These are phyloP conservation scores for Fusarium circinatum DNA, from an alignment of 2,329 filamentous ascomycete species.

Conservation along the genomic window DNA sequence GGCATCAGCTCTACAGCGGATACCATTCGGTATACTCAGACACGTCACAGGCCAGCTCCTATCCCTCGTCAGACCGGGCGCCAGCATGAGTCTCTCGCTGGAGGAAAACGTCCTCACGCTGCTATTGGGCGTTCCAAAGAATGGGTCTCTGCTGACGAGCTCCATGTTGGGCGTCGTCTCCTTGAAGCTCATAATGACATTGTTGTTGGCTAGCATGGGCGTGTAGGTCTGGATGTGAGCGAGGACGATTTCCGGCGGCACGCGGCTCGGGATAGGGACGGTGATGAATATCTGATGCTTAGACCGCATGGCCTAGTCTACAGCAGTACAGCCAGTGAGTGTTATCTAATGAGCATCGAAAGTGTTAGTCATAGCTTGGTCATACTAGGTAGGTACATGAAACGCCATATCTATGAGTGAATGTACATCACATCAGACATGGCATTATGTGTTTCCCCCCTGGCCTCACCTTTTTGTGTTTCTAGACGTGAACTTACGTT, in stretches of 20 bases:
- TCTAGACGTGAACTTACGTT: not conserved
- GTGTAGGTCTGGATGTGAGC: constrained; percentile 27
- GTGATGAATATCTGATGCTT: constrained; percentile 20
- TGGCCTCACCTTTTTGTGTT: constrained; percentile 6
- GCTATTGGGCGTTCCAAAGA: constrained; percentile 16
- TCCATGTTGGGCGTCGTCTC: constrained; percentile 14
- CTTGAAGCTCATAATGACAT: constrained; percentile 10
- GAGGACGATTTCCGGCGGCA: constrained; percentile 31
- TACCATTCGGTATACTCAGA: constrained; percentile 23
- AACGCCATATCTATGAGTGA: not conserved
- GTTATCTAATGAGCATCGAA: not conserved
- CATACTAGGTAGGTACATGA: not conserved
- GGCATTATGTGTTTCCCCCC: not conserved
- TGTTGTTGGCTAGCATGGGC: constrained; percentile 17
- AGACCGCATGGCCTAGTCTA: constrained; percentile 27
- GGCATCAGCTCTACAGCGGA: constrained; percentile 26
- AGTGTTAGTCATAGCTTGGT: constrained; percentile 20
- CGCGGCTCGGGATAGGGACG: constrained; percentile 22
- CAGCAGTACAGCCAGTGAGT: not conserved
- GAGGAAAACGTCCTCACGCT: constrained; percentile 14
- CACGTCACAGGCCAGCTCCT: constrained; percentile 19
- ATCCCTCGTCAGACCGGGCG: constrained; percentile 18
- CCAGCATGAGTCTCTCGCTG: constrained; percentile 2
- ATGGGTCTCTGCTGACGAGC: constrained; percentile 14
- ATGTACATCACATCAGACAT: not conserved